phyloP scores from a whole-genome alignment of 768 basidiomycete genomes.

The Imleria badia region DNA sequence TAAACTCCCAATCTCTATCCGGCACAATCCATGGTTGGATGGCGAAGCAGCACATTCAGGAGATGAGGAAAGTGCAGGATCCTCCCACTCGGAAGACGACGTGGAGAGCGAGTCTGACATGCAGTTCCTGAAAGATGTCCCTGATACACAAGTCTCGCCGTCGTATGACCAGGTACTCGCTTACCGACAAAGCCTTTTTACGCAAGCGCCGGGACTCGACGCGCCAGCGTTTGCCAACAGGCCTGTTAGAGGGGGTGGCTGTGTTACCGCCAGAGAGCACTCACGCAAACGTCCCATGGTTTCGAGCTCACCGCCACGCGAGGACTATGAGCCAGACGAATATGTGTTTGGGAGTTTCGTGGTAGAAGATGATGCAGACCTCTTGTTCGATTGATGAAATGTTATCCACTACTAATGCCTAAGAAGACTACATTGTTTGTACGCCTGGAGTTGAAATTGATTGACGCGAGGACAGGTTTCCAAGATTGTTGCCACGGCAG shows the following conservation, averaged over 20 bases:
- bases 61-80: slow-evolving; percentile 69
- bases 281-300: slow-evolving; percentile 31
- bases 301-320: slow-evolving; percentile 63
- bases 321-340: slow-evolving; percentile 54
- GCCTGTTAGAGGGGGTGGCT: slow-evolving; percentile 47
- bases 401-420: slow-evolving; percentile 6
- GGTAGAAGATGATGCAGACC: slow-evolving; percentile 74
- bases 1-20: slow-evolving; percentile 35
- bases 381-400: slow-evolving; percentile 41
- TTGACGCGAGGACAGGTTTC: too few relatives aligned
- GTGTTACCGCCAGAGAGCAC: slow-evolving; percentile 35
- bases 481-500: too few relatives aligned
- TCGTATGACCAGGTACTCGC: slow-evolving; percentile 72
- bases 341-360: slow-evolving; percentile 80
- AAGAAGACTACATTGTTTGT: not conserved
- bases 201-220: slow-evolving; percentile 51
- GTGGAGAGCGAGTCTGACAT: slow-evolving; percentile 66
- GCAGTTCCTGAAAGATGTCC: slow-evolving; percentile 60
- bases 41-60: slow-evolving; percentile 78
- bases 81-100: slow-evolving; percentile 51
- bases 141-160: slow-evolving; percentile 65
- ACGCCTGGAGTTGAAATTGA: not conserved
- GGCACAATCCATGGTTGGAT: slow-evolving; percentile 53
- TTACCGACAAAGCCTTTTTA: slow-evolving; percentile 72
- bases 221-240: slow-evolving; percentile 55